Base-by-base conservation (phyloP, 306 rosid genomes). In the Dryas drummondii region DNA sequence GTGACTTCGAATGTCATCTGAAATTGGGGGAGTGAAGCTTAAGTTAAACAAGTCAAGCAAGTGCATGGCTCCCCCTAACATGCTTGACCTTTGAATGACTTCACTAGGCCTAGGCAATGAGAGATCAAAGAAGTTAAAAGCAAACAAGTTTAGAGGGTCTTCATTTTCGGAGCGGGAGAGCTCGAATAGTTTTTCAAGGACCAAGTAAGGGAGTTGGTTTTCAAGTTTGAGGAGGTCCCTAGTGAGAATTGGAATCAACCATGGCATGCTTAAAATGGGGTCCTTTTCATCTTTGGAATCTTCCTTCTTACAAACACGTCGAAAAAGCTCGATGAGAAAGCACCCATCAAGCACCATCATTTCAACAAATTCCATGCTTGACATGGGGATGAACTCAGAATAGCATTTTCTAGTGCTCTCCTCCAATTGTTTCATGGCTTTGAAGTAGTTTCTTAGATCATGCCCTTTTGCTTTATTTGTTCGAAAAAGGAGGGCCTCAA, bases 151-250 rank as follows among this genome's bases (percentile, higher is more conserved):
- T 7, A 66, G 70, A 44, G 53, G 37, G 15, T 65, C 70, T 1
- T 17, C 50, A 3, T 4, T 40, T 0, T 0, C 0, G 1, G 3
- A 12, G 4, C 6, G 0, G 3, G 32, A 13, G 5, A 65, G 7
- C 14, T 15, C 16, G 16, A 66, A 66, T 3, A 66, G 16, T 45
- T 0, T 9, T 66, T 66, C 16, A 1, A 66, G 37, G 8, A 66
- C 53, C 0, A 44, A 44, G 70, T 41, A 66, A 1, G 70, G 70
- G 8, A 66, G 70, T 66, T 66, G 70, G 53, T 66, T 66, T 46
- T 66, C 53, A n/a, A 66, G 70, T 51, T 66, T 66, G 52, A 66
- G 52, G 27, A 65, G 70, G 40, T 66, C 70, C 40, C 70, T 45
- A 8, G 26, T 15, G 14, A 66, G 14, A 44, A 46, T 16, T 2